Percentiles rank a stretch among this genome's conserved stretches.
Evolutionary conservation across 2,329 filamentous ascomycete genomes (phyloP).

Genomic region (Thielaviopsis musarum): DNA sequence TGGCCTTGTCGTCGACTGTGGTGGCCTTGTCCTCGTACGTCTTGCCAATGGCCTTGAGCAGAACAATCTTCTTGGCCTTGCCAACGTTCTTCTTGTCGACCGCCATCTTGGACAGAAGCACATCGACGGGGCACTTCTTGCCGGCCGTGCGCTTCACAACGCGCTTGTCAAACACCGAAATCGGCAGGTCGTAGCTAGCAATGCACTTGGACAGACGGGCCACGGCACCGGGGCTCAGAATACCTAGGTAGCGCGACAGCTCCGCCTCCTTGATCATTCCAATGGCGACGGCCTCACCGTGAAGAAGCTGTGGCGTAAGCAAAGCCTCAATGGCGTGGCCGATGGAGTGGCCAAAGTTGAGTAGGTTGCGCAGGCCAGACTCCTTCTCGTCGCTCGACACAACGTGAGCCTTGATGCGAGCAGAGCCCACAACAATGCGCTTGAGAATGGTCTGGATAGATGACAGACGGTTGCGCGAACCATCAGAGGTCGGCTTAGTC

Average conservation of each 20-base stretch:
- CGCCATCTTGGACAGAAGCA: constrained; percentile 80
- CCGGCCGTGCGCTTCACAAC: constrained; percentile 69
- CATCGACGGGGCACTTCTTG: constrained; percentile 74
- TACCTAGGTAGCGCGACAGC: constrained; percentile 72
- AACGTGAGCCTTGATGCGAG: constrained; percentile 84
- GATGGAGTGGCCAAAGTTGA: constrained; percentile 97
- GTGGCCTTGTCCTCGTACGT: constrained; percentile 79
- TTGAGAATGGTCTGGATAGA: constrained; percentile 56
- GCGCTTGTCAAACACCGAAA: constrained; percentile 65
- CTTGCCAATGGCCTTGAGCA: constrained; percentile 77
- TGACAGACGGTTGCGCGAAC: constrained; percentile 35
- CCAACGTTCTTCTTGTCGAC: constrained; percentile 99
- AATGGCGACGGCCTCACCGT: constrained; percentile 90
- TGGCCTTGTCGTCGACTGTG: constrained; percentile 71
- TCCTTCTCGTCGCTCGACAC: constrained; percentile 91
- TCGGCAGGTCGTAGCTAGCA: constrained; percentile 80
- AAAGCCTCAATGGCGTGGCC: constrained; percentile 95
- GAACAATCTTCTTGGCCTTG: constrained; percentile 84
- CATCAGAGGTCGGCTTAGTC: constrained; percentile 25
- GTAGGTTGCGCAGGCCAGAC: constrained; percentile 77
- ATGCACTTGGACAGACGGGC: constrained; percentile 85
- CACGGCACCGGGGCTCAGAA: constrained; percentile 72
- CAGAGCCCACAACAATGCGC: constrained; percentile 72
- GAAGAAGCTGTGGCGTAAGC: constrained; percentile 82
- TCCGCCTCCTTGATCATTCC: constrained; percentile 98